Evolutionary conservation across 129 eudicot genomes (phyloP), one percentile per base, ranked within the genome.

Genomic region (Flaveria linearis): DNA sequence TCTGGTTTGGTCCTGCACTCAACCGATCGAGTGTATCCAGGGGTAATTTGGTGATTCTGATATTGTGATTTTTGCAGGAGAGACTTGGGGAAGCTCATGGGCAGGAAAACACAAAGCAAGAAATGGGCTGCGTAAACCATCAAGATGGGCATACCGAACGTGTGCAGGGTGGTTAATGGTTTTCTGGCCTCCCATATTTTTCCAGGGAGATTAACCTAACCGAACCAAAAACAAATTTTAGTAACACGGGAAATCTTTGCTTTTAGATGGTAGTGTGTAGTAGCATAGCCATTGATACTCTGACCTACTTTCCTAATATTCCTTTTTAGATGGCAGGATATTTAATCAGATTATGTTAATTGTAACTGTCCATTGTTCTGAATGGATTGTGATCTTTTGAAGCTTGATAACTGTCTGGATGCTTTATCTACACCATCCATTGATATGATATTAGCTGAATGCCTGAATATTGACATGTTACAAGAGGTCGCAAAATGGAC

Each of bases 31-130:
- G 33, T 13, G 15, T 49, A 8, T 53, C 67, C 63, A 30, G 36
- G 50, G 22, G 51, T 50, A 30, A 64, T 76, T 28, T 52, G 74
- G 43, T 68, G n/a, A 26, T 68, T 77, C 17, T 69, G 56, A 28
- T 47, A 36, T 43, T 56, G 56, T 70, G 67, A 61, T 43, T 66
- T 73, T 87, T 72, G 45, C 51, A 72, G 80, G 73, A 87, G 87
- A 88, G 88, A 80, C 86, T 85, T 69, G 89, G 92, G 66, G 96
- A 91, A 80, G 68, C 30, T 82, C 74, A 87, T 53, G 89, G 77
- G 70, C 78, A 76, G 66, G 96, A 86, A 66, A 89, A 57, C 23
- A 57, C 9, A 52, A 78, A 85, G 62, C 85, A 71, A 73, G 81
- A 69, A 49, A 10, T 73, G 18, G 78, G 73, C 73, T 73, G 72